A percentile compares a stretch with the other conserved stretches of the same genome.
These are phyloP conservation scores for Tetrapisispora iriomotensis DNA, from an alignment of 805 yeast species.

Conservation along the genomic window DNA sequence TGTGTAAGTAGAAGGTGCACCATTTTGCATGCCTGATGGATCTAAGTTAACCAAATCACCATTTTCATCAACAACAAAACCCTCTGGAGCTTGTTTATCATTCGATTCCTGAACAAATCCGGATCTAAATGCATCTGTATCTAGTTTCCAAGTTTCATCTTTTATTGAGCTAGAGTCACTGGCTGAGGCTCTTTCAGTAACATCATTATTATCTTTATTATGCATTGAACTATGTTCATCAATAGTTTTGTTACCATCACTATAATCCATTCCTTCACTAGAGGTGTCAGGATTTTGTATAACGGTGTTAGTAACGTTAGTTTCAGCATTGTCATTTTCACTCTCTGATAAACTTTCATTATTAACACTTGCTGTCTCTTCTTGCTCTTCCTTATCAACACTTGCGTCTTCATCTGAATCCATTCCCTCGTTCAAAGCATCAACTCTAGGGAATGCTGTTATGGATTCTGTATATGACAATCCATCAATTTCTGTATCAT, in stretches of 20 bases:
- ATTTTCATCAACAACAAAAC: slow-evolving; percentile 25
- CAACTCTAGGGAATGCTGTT: not conserved
- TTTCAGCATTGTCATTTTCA: not conserved
- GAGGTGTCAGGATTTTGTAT: slow-evolving; percentile 10
- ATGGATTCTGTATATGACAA: slow-evolving; percentile 4
- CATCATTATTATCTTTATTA: not conserved
- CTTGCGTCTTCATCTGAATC: slow-evolving; percentile 5
- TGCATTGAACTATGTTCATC: no score
- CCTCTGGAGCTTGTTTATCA: slow-evolving; percentile 29
- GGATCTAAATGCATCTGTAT: slow-evolving; percentile 34
- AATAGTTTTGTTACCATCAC: no score
- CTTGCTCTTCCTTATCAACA: not conserved
- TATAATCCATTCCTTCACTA: not conserved
- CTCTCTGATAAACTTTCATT: not conserved
- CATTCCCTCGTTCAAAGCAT: not conserved
- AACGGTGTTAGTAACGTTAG: not conserved
- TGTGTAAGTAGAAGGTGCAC: slow-evolving; percentile 20
- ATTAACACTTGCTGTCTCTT: no score
- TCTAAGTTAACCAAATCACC: slow-evolving; percentile 26
- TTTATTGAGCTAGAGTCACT: slow-evolving; percentile 5
- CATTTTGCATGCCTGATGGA: slow-evolving; percentile 23
- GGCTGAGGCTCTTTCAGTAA: no score
- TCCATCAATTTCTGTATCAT: slow-evolving; percentile 2
- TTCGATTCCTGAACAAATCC: slow-evolving; percentile 34
- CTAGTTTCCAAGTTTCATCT: slow-evolving; percentile 42